Evolutionary conservation across 2,329 filamentous ascomycete genomes (phyloP), one percentile per base, ranked within the genome.

Genomic region (Aspergillus transmontanensis): DNA sequence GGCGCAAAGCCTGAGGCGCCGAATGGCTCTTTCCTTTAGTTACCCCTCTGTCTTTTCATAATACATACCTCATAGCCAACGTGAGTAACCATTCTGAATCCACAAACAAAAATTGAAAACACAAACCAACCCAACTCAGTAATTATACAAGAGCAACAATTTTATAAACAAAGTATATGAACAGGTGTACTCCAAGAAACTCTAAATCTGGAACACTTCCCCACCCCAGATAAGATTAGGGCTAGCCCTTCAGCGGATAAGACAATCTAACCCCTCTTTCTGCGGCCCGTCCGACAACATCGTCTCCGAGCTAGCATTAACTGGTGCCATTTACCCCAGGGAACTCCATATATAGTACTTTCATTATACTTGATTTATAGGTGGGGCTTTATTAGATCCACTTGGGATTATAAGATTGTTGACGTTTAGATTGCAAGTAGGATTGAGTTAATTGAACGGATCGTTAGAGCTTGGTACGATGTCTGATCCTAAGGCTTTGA

Each of bases 171-270:
- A n/a, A 41, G 19, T 41, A n/a, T 19, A n/a, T 41, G 4, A 41
- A n/a, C 14, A 41, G 6, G 19, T 10, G 10, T 9, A n/a, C 39
- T 3, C 39, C 39, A n/a, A 41, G 16, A 41, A 41, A 41, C 39
- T 41, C 19, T 16, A 16, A 36, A 36, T 36, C 14, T 6, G 6
- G 34, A 36, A 16, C 6, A 16, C 3, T 36, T 36, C 34, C 43
- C 23, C 21, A 14, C 16, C 4, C n/a, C 48, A 51, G 32, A 39
- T 41, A 55, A 41, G 51, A 55, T 55, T 41, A 55, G 51, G 51
- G 51, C 51, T 55, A 55, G 21, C 51, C 51, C 51, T 55, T 55
- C 21, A 21, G 11, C 6, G 51, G 51, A 55, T 55, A 39, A 55
- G 32, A 21, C 51, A 10, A 54, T 21, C 30, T 54, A 4, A 54